Evolutionary conservation across 1,139 yeast genomes (phyloP), one percentile per base, ranked within the genome.

Genomic region (Petasospora fabianii): DNA sequence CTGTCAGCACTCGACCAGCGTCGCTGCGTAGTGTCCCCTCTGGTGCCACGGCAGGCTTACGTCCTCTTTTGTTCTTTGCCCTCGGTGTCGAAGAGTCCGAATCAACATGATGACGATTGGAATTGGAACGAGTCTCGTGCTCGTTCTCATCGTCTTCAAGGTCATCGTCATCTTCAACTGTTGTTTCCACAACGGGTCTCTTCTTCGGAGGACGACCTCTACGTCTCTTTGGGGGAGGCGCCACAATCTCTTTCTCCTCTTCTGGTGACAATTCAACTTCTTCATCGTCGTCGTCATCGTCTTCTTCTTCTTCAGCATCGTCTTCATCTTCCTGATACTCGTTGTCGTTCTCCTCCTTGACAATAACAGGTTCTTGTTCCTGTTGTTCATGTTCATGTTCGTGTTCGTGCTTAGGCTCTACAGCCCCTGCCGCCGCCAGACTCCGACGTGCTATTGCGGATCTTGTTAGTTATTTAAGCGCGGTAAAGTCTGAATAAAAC

Each of bases 1-100:
- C 72, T 30, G 70, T 69, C 43, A 79, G 64, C 13, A 71, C 68
- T 27, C 64, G 61, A 3, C 79, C 79, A 10, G 61, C 58, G 17
- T 64, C 66, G 39, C 70, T 73, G 49, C 66, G 41, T 3, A 66
- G 19, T 1, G 50, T 44, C 0, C 46, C 50, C n/a, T 48, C 52
- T 3, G 49, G 38, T 1, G 49, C 44, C 12, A 48, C 46, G 5
- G 51, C 38, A 5, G 58, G 56, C 27, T 52, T 53, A 30, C 57
- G 48, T 11, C 58, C 58, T 43, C 58, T 50, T 36, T 48, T 48
- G 2, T 50, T 53, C 35, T 42, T 49, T 9, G 27, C 24, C 16
- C 39, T 38, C 10, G 38, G 46, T n/a, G n/a, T n/a, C n/a, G n/a
- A n/a, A 2, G 38, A 31, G 14, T 38, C 41, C 14, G 29, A 19